Base-by-base conservation (phyloP, 176 grass and related monocot species). In the Chrysopogon serrulatus region DNA sequence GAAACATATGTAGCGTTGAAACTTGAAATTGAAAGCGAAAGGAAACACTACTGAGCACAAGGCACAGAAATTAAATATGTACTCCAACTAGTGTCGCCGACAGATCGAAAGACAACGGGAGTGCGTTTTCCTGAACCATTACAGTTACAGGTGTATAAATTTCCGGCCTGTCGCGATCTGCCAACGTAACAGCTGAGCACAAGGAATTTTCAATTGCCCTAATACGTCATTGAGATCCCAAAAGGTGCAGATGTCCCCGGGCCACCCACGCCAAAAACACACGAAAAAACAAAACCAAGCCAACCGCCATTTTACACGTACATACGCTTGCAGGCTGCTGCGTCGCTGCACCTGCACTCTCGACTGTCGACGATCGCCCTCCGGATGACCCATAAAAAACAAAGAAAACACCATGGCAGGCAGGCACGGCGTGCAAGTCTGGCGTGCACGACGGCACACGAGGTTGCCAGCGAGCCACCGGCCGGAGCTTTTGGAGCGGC, bases 151-250 rank as follows among this genome's bases (percentile, higher is more conserved):
- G 49, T 45, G 14, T 45, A 41, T 5, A 19, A 63, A 19, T 17
- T 3, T 28, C 5, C 5, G n/a, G 6, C 15, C 59, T 31, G 40
- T 65, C 61, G 27, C 76, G 11, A 19, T 79, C 76, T 24, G 59
- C 24, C 14, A 63, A 31, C 75, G 57, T 37, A 77, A 60, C 34
- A 77, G n/a, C n/a, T n/a, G 34, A 60, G 51, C 35, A 61, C 51
- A 51, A 23, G 45, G 0, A 8, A 24, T 78, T 79, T 65, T 47
- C 11, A n/a, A 79, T 33, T 65, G 76, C 27, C 1, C 0, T 23
- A 45, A 64, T 33, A 12, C 59, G 39, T 47, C 77, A 65, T 79
- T 47, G 77, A 79, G 77, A 79, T 79, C 60, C 61, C 17, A 65
- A 79, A 79, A 47, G 39, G 18, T 1, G 4, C 27, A 48, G 60